These are phyloP conservation scores for Cyclospora cayetanensis DNA, from an alignment of 169 alveolate genomes.

Conservation along the genomic window DNA sequence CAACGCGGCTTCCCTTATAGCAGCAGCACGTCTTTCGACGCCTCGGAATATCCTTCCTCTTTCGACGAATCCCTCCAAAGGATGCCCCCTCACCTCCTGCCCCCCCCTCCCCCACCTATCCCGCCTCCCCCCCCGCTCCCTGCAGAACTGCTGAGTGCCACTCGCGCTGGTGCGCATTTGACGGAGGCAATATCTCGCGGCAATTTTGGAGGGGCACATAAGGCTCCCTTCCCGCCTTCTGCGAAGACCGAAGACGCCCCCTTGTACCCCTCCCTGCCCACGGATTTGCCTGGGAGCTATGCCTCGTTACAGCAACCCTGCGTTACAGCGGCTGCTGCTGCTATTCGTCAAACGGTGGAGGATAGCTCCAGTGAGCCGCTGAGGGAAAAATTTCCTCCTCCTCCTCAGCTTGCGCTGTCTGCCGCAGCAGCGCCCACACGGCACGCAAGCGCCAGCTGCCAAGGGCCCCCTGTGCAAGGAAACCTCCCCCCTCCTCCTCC, in stretches of 20 bases:
- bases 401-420: neutral
- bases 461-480: neutral
- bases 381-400: too few species aligned
- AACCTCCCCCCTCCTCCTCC: neutral
- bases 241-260: neutral
- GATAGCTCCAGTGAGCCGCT: too few species aligned
- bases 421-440: neutral
- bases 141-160: neutral
- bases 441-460: neutral
- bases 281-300: neutral
- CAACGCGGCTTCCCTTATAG: neutral
- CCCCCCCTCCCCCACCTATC: neutral
- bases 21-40: neutral
- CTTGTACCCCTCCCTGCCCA: neutral
- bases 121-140: constrained; percentile 32
- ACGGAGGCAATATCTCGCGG: neutral
- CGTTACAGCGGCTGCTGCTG: neutral
- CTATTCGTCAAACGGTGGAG: too few species aligned
- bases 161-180: neutral
- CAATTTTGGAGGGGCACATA: neutral
- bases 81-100: neutral
- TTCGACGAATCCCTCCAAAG: neutral
- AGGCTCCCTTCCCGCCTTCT: neutral
- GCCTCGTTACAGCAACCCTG: neutral
- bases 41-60: too few species aligned